These are phyloP conservation scores for Secale cereale DNA, from an alignment of 176 grass and related monocot genomes.

Conservation along the genomic window DNA sequence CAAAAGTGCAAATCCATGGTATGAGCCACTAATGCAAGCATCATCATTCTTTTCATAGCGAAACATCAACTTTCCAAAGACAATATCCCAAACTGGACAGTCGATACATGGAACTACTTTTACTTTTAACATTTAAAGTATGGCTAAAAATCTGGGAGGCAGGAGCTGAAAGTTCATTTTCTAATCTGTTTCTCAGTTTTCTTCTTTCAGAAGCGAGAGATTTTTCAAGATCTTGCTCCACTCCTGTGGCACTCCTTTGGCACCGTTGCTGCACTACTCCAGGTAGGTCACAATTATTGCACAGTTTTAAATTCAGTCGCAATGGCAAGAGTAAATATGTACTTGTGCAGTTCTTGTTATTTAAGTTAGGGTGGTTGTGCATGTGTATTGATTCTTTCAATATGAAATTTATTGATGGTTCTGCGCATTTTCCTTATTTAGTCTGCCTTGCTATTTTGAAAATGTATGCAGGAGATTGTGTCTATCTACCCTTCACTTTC, in stretches of 20 bases:
- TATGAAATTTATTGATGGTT: background rate
- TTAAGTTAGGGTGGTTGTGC: background rate
- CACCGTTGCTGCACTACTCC: conserved; percentile 77
- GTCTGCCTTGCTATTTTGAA: conserved; percentile 20
- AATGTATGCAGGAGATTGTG: conserved; percentile 69
- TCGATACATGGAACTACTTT: background rate
- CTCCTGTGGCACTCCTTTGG: conserved; percentile 95
- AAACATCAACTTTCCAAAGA: conserved; percentile 8
- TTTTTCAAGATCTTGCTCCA: conserved; percentile 79
- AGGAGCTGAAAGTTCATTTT: background rate
- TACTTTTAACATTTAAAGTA: background rate
- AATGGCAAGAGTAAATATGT: conserved; percentile 3
- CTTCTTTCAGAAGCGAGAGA: conserved; percentile 44
- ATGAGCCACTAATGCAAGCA: background rate
- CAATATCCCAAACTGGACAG: background rate
- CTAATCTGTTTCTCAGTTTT: conserved; percentile 12
- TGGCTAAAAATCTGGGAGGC: background rate
- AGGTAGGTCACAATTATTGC: conserved; percentile 44
- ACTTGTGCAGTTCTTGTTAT: background rate
- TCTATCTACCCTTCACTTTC: conserved; percentile 74
- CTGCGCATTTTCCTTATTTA: conserved; percentile 9
- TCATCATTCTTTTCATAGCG: background rate
- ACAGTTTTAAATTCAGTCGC: conserved; percentile 1
- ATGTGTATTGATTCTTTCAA: background rate
- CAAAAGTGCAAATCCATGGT: background rate